phyloP scores from a whole-genome alignment of 225 moss, liverwort and hornwort genomes.

The Sphagnum contortum region DNA sequence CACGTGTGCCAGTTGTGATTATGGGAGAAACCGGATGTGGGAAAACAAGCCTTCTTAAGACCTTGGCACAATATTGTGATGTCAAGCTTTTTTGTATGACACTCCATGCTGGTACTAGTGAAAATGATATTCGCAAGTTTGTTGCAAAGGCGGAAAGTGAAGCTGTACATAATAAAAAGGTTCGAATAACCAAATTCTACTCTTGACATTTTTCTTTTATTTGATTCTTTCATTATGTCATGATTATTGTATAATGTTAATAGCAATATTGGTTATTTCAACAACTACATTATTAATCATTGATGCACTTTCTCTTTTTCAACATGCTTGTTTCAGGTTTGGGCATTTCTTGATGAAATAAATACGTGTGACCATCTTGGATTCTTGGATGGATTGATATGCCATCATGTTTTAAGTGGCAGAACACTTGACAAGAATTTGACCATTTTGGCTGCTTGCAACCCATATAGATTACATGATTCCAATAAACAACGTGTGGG shows the following conservation, averaged over 20 bases:
- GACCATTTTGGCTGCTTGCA: constrained; percentile 46
- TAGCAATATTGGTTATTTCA: too few relatives aligned
- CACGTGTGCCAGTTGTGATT: constrained; percentile 42
- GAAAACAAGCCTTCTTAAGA: constrained; percentile 50
- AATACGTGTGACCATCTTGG: constrained; percentile 59
- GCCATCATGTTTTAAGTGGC: constrained; percentile 41
- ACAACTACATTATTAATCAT: too few relatives aligned
- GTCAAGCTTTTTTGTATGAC: constrained; percentile 32
- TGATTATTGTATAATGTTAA: too few relatives aligned
- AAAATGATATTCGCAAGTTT: constrained; percentile 33
- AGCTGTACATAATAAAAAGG: constrained; percentile 5
- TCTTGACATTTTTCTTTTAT: too few relatives aligned
- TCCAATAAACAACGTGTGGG: constrained; percentile 28
- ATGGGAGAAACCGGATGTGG: constrained; percentile 65
- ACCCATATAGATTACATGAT: constrained; percentile 48
- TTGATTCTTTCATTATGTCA: too few relatives aligned
- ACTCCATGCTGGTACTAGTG: constrained; percentile 46
- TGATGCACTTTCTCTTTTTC: too few relatives aligned
- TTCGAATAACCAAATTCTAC: too few relatives aligned
- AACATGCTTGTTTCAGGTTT: constrained; percentile 21
- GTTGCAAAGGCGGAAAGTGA: constrained; percentile 14
- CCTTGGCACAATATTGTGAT: constrained; percentile 26
- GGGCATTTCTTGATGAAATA: constrained; percentile 60
- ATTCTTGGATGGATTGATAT: constrained; percentile 38
- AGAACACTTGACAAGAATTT: constrained; percentile 23